These are phyloP conservation scores for Lepidium sativum DNA, from an alignment of 345 rosid species.

Conservation along the genomic window DNA sequence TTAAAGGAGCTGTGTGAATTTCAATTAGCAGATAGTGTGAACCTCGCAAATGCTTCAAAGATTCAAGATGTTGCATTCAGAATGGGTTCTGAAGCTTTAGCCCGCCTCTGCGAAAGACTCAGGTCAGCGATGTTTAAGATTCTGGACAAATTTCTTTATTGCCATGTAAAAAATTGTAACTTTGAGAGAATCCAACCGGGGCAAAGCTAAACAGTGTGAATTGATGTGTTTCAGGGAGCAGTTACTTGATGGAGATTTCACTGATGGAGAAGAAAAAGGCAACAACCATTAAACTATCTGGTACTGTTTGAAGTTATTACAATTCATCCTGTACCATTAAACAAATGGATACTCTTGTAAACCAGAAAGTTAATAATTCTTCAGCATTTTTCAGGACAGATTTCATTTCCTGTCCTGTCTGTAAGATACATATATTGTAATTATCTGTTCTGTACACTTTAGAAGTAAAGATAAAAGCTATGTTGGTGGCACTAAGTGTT, in stretches of 20 bases:
- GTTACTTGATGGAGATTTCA: conserved; percentile 34
- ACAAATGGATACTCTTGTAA: not conserved
- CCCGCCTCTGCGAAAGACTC: conserved; percentile 83
- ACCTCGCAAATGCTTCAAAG: conserved; percentile 55
- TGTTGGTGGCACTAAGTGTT: not conserved
- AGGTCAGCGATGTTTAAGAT: conserved; percentile 36
- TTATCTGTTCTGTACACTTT: not conserved
- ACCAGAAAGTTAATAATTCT: conserved; percentile 8
- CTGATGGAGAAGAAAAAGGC: conserved; percentile 32
- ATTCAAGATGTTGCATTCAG: conserved; percentile 80
- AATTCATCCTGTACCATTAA: not conserved
- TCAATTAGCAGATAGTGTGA: conserved; percentile 70
- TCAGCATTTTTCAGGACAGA: conserved; percentile 14
- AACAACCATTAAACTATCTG: not conserved
- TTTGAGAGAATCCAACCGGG: not conserved
- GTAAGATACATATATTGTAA: conserved; percentile 11
- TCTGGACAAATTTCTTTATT: not conserved
- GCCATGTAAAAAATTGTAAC: not conserved
- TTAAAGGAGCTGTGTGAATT: conserved; percentile 91
- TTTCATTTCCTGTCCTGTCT: not conserved
- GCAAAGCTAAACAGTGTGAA: conserved; percentile 7
- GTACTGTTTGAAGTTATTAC: not conserved
- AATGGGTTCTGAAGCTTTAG: conserved; percentile 84
- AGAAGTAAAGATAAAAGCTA: not conserved
- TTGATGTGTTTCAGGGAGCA: conserved; percentile 56